Evolutionary conservation across 805 yeast genomes (phyloP), one percentile per base, ranked within the genome.

Genomic region (Kodamaea lidongshanica): DNA sequence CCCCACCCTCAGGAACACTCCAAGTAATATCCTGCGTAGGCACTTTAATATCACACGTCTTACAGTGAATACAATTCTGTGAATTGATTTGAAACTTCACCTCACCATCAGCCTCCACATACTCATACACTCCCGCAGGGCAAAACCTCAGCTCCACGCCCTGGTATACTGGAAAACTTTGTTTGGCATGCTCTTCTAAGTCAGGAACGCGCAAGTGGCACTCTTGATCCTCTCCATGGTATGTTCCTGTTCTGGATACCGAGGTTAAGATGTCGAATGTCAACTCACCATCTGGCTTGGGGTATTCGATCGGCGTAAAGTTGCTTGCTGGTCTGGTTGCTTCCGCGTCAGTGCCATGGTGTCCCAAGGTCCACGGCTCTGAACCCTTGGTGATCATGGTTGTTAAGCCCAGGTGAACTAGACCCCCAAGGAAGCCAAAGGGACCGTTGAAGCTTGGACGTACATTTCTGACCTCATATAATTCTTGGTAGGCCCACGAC

Each of bases 1-100:
- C 98, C 17, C 97, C 96, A 38, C 98, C 97, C 64, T 92, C 97
- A 6, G 98, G 98, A n/a, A 86, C 95, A 8, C 78, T 74, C 98
- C 98, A 92, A 51, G 74, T 70, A 39, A 92, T 92, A 51, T 88
- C 96, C 59, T 89, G 96, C 1, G 85, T 70, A 6, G 98, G 98
- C 7, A 81, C 94, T 59, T 92, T 92, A 56, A 92, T 92, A 58
- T 92, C 98, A 66, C 98, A 89, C 2, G 97, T 89, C 60, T 92
- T 92, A 65, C 98, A 92, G 58, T 92, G 98, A 42, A 92, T 88
- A 65, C 98, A 92, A 59, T 92, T 92, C 61, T 92, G 98, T 12
- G 95, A 75, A 61, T 92, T 92, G 58, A 92, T 89, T 55, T 85
- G 92, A 61, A 92, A 89, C 49, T 77, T 73, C 11, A 86, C 92